phyloP scores from a whole-genome alignment of 345 rosid species.

The Boechera stricta region DNA sequence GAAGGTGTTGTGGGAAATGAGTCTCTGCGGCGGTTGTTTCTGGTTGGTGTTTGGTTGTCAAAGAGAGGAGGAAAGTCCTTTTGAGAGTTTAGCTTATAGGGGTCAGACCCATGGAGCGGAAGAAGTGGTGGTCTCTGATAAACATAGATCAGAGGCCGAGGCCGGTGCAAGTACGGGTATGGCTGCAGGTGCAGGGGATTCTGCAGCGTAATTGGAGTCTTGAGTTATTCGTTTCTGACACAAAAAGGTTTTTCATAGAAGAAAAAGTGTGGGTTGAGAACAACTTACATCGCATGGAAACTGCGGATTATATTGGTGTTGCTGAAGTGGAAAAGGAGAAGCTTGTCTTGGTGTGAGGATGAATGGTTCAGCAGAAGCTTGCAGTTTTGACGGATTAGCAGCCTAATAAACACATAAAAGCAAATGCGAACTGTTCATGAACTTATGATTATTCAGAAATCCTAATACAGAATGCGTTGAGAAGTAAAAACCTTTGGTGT shows the following conservation, averaged over 20 bases:
- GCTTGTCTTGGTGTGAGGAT: slow-evolving; percentile 26
- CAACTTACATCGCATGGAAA: slow-evolving; percentile 31
- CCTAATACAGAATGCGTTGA: neutral
- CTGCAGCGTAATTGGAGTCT: slow-evolving; percentile 19
- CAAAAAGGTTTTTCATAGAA: neutral
- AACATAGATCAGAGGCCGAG: slow-evolving; percentile 10
- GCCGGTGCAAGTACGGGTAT: neutral
- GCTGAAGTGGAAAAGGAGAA: slow-evolving; percentile 33
- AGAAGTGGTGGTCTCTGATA: slow-evolving; percentile 18
- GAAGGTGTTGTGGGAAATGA: slow-evolving; percentile 36
- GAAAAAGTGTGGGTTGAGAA: slow-evolving; percentile 22
- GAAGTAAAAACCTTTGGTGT: slow-evolving; percentile 39
- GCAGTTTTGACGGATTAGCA: slow-evolving; percentile 29
- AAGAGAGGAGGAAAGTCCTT: slow-evolving; percentile 4
- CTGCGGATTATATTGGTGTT: slow-evolving; percentile 8
- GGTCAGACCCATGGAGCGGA: slow-evolving; percentile 6
- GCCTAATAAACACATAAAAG: slow-evolving; percentile 29
- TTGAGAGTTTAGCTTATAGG: neutral
- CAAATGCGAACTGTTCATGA: neutral
- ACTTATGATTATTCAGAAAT: neutral
- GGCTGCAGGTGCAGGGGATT: slow-evolving; percentile 1
- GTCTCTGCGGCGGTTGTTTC: neutral
- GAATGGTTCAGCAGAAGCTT: slow-evolving; percentile 41
- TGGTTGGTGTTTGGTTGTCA: slow-evolving; percentile 25
- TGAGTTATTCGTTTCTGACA: slow-evolving; percentile 19